Percentiles rank a stretch among this genome's conserved stretches.
Evolutionary conservation across 2,329 filamentous ascomycete genomes (phyloP).

Genomic region (Hymenoscyphus fraxineus): DNA sequence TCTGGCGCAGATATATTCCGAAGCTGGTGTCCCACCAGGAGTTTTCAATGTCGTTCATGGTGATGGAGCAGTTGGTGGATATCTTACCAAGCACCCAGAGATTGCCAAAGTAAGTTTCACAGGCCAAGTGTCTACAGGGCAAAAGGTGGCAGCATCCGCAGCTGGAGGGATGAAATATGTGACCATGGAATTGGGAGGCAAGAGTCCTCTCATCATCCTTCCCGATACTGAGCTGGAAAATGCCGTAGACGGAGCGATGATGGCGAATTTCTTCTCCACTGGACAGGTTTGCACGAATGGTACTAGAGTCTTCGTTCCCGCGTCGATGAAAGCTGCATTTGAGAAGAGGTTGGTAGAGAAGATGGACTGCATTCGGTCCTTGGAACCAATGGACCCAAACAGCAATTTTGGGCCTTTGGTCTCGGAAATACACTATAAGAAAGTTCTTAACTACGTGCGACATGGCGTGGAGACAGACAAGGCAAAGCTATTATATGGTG

Average conservation of each 20-base stretch:
- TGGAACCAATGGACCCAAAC: slow-evolving; percentile 64
- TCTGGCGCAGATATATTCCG: slow-evolving; percentile 70
- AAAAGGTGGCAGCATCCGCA: slow-evolving; percentile 74
- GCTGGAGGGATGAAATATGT: slow-evolving; percentile 82
- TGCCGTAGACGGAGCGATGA: slow-evolving; percentile 87
- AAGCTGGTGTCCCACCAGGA: slow-evolving; percentile 75
- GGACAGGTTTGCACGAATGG: slow-evolving; percentile 94
- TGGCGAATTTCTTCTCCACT: slow-evolving; percentile 89
- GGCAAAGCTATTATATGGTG: slow-evolving; percentile 71
- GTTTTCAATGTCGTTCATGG: slow-evolving; percentile 88
- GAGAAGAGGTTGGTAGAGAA: slow-evolving; percentile 67
- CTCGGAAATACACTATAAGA: slow-evolving; percentile 68
- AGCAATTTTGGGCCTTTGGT: slow-evolving; percentile 86
- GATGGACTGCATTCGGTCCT: slow-evolving; percentile 65
- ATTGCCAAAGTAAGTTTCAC: slow-evolving; percentile 90
- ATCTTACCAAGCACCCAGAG: slow-evolving; percentile 65
- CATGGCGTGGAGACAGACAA: slow-evolving; percentile 71
- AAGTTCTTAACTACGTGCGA: slow-evolving; percentile 72
- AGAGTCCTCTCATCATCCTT: slow-evolving; percentile 75
- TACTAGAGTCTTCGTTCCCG: slow-evolving; percentile 79
- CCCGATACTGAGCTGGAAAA: slow-evolving; percentile 74
- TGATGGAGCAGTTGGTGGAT: slow-evolving; percentile 71
- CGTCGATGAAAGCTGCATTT: slow-evolving; percentile 60
- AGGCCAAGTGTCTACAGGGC: slow-evolving; percentile 78
- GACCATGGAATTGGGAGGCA: slow-evolving; percentile 89